These are phyloP conservation scores for Coemansia sp. DNA, from an alignment of 192 early-diverging fungal genomes.

Conservation along the genomic window DNA sequence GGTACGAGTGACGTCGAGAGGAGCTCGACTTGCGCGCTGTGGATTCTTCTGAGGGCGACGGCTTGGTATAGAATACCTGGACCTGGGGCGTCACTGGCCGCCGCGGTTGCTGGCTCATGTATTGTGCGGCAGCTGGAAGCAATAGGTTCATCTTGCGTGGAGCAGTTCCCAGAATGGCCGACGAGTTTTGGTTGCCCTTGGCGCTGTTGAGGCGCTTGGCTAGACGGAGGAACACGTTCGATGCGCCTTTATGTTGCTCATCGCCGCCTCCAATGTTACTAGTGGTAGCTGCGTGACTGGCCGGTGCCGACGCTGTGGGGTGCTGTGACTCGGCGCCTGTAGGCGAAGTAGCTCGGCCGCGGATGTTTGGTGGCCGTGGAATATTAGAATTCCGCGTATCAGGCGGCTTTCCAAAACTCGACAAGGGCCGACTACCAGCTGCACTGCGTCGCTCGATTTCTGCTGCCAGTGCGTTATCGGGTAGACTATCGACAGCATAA, in stretches of 20 bases:
- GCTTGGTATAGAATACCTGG: conserved; percentile 44
- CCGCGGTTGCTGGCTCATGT: conserved; percentile 49
- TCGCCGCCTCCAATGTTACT: conserved; percentile 9
- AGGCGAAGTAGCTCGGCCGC: conserved; percentile 48
- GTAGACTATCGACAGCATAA: background rate
- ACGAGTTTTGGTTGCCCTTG: conserved; percentile 14
- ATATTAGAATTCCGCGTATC: conserved; percentile 41
- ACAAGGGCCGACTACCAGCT: conserved; percentile 24
- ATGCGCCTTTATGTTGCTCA: conserved; percentile 6
- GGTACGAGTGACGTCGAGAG: conserved; percentile 51
- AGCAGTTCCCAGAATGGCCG: conserved; percentile 35
- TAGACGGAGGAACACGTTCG: conserved; percentile 49
- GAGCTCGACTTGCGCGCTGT: conserved; percentile 21
- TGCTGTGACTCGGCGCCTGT: conserved; percentile 35
- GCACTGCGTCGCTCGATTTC: background rate
- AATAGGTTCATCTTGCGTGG: conserved; percentile 53
- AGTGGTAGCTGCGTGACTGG: conserved; percentile 8
- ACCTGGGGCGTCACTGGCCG: conserved; percentile 36
- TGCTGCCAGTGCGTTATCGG: background rate
- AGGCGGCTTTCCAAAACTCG: conserved; percentile 42
- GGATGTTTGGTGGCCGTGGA: conserved; percentile 43
- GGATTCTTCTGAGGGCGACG: conserved; percentile 14
- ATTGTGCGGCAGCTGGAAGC: conserved; percentile 49
- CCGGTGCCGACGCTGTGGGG: background rate
- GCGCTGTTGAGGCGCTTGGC: conserved; percentile 47